phyloP scores from a whole-genome alignment of 768 basidiomycete species.

The Vararia minispora region DNA sequence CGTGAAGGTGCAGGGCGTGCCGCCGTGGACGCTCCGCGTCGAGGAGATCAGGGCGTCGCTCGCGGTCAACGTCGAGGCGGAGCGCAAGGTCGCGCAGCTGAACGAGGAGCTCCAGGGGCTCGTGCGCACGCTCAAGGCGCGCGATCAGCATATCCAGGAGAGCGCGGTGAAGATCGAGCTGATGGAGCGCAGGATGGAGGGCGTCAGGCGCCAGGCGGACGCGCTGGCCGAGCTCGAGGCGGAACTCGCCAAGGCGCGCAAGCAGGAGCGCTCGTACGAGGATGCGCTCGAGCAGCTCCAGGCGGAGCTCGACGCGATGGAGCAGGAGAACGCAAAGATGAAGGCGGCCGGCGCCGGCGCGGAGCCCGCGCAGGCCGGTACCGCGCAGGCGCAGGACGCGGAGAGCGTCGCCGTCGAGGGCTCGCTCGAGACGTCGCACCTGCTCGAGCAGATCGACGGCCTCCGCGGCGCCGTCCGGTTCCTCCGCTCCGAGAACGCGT shows the following conservation, averaged over 20 bases:
- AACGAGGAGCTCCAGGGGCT: constrained; percentile 88
- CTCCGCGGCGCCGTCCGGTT: constrained; percentile 87
- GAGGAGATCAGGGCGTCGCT: constrained; percentile 73
- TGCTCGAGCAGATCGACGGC: constrained; percentile 87
- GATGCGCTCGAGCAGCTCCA: constrained; percentile 93
- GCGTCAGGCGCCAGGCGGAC: constrained; percentile 85
- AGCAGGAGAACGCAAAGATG: constrained; percentile 81
- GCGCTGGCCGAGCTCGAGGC: constrained; percentile 69
- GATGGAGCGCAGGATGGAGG: constrained; percentile 88
- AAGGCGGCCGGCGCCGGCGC: constrained; percentile 52
- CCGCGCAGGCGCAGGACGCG: constrained; percentile 39
- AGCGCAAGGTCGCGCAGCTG: constrained; percentile 73
- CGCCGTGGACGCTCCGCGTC: constrained; percentile 82
- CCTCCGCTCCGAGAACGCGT: constrained; percentile 88
- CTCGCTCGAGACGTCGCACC: constrained; percentile 77
- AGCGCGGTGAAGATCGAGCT: constrained; percentile 85
- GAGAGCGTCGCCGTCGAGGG: constrained; percentile 65
- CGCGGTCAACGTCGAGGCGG: constrained; percentile 86
- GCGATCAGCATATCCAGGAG: constrained; percentile 88
- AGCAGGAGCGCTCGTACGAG: constrained; percentile 84
- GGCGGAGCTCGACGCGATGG: constrained; percentile 73
- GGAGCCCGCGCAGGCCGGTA: constrained; percentile 50
- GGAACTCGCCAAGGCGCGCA: constrained; percentile 69
- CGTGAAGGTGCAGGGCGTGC: constrained; percentile 60
- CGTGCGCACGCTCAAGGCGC: constrained; percentile 69